These are phyloP conservation scores for Fremontodendron californicum DNA, from an alignment of 345 rosid genomes.

Conservation along the genomic window DNA sequence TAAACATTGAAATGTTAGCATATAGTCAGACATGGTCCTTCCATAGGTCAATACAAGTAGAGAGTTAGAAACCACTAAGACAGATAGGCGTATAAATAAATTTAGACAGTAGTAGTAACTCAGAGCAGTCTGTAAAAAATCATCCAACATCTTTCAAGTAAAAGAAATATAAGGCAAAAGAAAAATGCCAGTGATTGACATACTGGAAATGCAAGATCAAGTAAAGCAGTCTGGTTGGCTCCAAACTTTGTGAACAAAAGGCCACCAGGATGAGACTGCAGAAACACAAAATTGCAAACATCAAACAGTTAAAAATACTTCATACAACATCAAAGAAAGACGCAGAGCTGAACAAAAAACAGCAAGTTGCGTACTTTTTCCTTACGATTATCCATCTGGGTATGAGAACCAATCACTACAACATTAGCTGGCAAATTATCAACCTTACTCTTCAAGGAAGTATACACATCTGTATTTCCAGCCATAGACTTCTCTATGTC, in stretches of 20 bases:
- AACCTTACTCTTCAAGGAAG: slow-evolving; percentile 65
- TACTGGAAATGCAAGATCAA: slow-evolving; percentile 96
- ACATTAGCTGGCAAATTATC: slow-evolving; percentile 73
- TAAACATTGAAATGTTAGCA: not conserved
- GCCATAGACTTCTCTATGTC: slow-evolving; percentile 82
- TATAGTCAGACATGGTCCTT: too few relatives aligned
- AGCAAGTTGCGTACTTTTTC: slow-evolving; percentile 68
- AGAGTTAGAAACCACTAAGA: not conserved
- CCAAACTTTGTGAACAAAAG: slow-evolving; percentile 93
- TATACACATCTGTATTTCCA: slow-evolving; percentile 67
- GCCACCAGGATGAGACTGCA: slow-evolving; percentile 92
- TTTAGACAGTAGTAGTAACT: not conserved
- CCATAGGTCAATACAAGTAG: not conserved
- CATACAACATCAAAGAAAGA: not conserved
- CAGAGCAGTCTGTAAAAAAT: not conserved
- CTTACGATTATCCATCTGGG: slow-evolving; percentile 85
- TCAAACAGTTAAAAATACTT: not conserved
- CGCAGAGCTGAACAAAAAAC: not conserved
- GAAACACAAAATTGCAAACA: slow-evolving; percentile 7
- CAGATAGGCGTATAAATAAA: not conserved
- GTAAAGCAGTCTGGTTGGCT: slow-evolving; percentile 83
- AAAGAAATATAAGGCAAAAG: not conserved
- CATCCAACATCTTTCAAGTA: not conserved
- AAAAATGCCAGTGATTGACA: slow-evolving; percentile 4
- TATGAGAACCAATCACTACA: slow-evolving; percentile 83